These are phyloP conservation scores for Phaeophleospora eucalypticola DNA, from an alignment of 2,329 filamentous ascomycete genomes.

Conservation along the genomic window DNA sequence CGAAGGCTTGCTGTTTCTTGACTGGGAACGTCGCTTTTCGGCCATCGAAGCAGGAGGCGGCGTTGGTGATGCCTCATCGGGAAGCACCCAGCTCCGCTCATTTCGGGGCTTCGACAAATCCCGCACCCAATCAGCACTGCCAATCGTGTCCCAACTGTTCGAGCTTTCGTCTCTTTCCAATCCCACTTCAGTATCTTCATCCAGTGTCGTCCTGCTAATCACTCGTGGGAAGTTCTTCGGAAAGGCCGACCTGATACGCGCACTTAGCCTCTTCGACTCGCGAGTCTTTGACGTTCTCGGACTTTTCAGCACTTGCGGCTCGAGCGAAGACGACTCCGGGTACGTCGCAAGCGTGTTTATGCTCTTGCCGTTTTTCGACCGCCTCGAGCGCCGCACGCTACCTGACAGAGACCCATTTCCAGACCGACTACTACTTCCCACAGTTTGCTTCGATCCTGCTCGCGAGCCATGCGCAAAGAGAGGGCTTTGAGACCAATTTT, in stretches of 20 bases:
- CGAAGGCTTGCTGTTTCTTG: background rate
- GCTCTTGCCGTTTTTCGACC: slow-evolving; percentile 13
- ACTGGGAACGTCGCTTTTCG: slow-evolving; percentile 10
- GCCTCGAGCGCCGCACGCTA: slow-evolving; percentile 16
- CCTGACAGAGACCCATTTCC: slow-evolving; percentile 18
- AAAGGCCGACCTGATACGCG: slow-evolving; percentile 25
- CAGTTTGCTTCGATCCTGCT: slow-evolving; percentile 15
- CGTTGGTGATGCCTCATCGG: slow-evolving; percentile 34
- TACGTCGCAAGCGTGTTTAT: slow-evolving; percentile 19
- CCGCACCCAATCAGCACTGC: slow-evolving; percentile 17
- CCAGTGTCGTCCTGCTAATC: slow-evolving; percentile 22
- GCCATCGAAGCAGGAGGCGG: slow-evolving; percentile 26
- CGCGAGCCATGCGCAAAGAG: slow-evolving; percentile 38
- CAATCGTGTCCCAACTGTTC: slow-evolving; percentile 15
- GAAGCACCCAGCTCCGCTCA: slow-evolving; percentile 29
- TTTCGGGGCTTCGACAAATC: slow-evolving; percentile 29
- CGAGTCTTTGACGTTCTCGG: slow-evolving; percentile 4
- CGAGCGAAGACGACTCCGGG: slow-evolving; percentile 30
- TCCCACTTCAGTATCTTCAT: slow-evolving; percentile 15
- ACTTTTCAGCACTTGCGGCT: slow-evolving; percentile 19
- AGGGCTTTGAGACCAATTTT: slow-evolving; percentile 24
- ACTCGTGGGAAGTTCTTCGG: slow-evolving; percentile 29
- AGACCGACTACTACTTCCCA: slow-evolving; percentile 16
- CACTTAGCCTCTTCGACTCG: slow-evolving; percentile 26
- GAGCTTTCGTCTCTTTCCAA: slow-evolving; percentile 13